phyloP scores from a whole-genome alignment of 768 basidiomycete genomes.

The Trametes cubensis region DNA sequence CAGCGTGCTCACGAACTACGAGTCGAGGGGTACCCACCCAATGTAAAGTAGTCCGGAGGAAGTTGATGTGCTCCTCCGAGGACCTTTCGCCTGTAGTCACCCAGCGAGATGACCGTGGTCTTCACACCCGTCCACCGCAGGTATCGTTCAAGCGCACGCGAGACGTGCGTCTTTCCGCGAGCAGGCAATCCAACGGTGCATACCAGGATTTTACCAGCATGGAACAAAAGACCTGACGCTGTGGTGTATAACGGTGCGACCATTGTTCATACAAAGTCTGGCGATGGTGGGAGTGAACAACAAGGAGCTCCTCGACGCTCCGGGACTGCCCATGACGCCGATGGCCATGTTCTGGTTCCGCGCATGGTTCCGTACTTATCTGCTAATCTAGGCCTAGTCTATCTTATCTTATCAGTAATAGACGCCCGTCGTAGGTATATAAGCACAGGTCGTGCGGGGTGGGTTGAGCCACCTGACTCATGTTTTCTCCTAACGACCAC shows the following conservation, averaged over 20 bases:
- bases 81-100: constrained; percentile 90
- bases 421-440: not conserved
- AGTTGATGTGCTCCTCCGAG: constrained; percentile 87
- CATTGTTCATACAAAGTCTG: constrained; percentile 46
- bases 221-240: constrained; percentile 81
- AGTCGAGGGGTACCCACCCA: constrained; percentile 49
- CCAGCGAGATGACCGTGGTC: constrained; percentile 91
- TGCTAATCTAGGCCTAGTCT: not conserved
- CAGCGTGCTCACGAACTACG: not conserved
- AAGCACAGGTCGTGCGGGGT: not conserved
- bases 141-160: constrained; percentile 94
- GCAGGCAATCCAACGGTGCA: constrained; percentile 93
- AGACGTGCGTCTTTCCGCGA: constrained; percentile 95
- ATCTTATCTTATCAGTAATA: constrained; percentile 7
- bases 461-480: not conserved
- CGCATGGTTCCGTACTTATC: not conserved
- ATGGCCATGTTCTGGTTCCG: not conserved
- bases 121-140: constrained; percentile 98
- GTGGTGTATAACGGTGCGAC: constrained; percentile 96
- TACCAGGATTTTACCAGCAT: constrained; percentile 94
- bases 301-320: not conserved
- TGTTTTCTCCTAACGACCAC: constrained; percentile 12
- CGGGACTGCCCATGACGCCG: not conserved
- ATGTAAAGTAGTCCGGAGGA: constrained; percentile 90
- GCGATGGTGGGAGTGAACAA: not conserved